phyloP scores from a whole-genome alignment of 1,139 yeast genomes.

The Protomyces gravidus region DNA sequence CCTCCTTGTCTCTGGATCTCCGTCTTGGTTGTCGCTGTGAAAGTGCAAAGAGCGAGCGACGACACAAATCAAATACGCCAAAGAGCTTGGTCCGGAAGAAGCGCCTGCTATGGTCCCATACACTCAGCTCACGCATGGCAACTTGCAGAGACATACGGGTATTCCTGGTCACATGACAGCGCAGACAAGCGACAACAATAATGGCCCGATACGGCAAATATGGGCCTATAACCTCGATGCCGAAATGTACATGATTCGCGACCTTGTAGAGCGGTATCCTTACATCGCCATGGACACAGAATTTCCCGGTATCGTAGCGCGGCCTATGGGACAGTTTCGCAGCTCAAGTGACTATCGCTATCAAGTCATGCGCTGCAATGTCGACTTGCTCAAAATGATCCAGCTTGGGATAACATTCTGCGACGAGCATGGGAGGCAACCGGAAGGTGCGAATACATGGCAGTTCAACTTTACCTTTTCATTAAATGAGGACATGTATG shows the following conservation, averaged over 20 bases:
- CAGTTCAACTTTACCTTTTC: slow-evolving; percentile 90
- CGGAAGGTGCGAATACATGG: slow-evolving; percentile 67
- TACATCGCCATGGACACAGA: slow-evolving; percentile 75
- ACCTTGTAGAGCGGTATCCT: slow-evolving; percentile 63
- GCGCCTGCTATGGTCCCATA: slow-evolving; percentile 1
- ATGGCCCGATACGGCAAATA: slow-evolving; percentile 48
- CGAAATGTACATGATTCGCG: slow-evolving; percentile 71
- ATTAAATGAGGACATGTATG: slow-evolving; percentile 66
- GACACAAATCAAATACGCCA: no score
- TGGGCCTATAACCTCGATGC: slow-evolving; percentile 82
- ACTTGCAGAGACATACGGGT: slow-evolving; percentile 6
- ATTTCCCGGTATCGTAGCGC: slow-evolving; percentile 91
- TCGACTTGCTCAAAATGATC: slow-evolving; percentile 77
- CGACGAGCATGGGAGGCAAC: slow-evolving; percentile 68
- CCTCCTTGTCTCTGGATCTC: no score
- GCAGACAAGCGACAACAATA: neutral
- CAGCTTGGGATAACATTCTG: slow-evolving; percentile 84
- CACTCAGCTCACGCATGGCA: slow-evolving; percentile 10
- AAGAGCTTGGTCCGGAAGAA: no score
- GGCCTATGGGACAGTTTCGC: slow-evolving; percentile 94
- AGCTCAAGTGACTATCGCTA: slow-evolving; percentile 90
- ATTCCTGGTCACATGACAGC: slow-evolving; percentile 1
- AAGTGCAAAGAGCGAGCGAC: no score
- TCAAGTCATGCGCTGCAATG: slow-evolving; percentile 87
- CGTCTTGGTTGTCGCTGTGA: no score